Base-by-base conservation (phyloP, 441 rosid species). In the Capsella rubella region DNA sequence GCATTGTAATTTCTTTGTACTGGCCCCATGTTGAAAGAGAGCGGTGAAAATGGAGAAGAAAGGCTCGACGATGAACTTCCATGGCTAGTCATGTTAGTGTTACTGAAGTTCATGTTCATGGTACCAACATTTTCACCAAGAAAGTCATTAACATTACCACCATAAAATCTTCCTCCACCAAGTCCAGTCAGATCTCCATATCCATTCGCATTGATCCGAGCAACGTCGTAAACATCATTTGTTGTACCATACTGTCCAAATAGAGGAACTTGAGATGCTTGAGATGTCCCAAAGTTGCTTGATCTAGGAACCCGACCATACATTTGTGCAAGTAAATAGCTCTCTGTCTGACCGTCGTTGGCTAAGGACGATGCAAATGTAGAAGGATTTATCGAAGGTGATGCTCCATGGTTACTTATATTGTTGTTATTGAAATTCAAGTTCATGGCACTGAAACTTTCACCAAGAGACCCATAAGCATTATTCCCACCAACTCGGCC, bases 401-500 rank as follows among this genome's bases (percentile, higher is more conserved):
- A 67, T 40, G 46, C 29, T 53, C 32, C 73, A 51, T 25, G 56
- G 66, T 25, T 34, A 34, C 55, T 59, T 40, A 52, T 25, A 39
- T 42, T 43, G 52, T 6, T 66, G 54, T 59, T 37, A 40, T 37
- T 40, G 21, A 14, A 31, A 32, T n/a, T 21, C 55, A 68, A 52
- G 34, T 67, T 59, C 73, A 60, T 60, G 29, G n/a, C 55, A 51
- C 18, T 7, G 8, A 51, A 21, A 29, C 5, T 59, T 67, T 59
- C 46, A 66, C 49, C 64, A 64, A 45, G 14, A 40, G 15, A 13
- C 14, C 13, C 51, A 73, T 46, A 27, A 29, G 0, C 57, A 34
- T 64, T 15, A 50, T 64, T 15, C 40, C 27, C 64, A 43, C 16
- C 2, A 65, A 47, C 42, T 13, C 28, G 10, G 59, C 37, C 37